Conservation (phyloP, 768 basidiomycete species). For the Termitomyces sp. region DNA sequence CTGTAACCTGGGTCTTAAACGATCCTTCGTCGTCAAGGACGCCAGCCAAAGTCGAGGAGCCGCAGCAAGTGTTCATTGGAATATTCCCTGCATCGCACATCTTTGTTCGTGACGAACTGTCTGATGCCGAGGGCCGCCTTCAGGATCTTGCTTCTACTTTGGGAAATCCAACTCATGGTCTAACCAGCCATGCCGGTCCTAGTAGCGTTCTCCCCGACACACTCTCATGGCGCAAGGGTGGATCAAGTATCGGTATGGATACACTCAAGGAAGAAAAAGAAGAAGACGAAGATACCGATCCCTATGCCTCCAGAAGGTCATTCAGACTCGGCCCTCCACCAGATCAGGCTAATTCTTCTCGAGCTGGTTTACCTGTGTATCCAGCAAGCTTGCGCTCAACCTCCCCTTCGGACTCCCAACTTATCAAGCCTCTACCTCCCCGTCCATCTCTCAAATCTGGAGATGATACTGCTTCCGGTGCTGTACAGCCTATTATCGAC, state of each 20-base stretch:
- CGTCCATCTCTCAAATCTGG: slow-evolving; percentile 93
- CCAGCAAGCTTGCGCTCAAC: slow-evolving; percentile 72
- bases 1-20: slow-evolving; percentile 60
- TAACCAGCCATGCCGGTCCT: slow-evolving; percentile 29
- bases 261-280: slow-evolving; percentile 60
- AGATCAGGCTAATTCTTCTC: slow-evolving; percentile 69
- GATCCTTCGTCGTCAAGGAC: slow-evolving; percentile 55
- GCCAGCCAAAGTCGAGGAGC: slow-evolving; percentile 63
- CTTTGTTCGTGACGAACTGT: slow-evolving; percentile 78
- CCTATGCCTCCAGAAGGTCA: slow-evolving; percentile 45
- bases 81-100: slow-evolving; percentile 93
- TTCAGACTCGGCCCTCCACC: slow-evolving; percentile 73
- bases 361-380: slow-evolving; percentile 70
- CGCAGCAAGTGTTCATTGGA: slow-evolving; percentile 88
- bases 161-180: slow-evolving; percentile 22
- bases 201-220: slow-evolving; percentile 43
- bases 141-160: slow-evolving; percentile 68
- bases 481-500: slow-evolving; percentile 86
- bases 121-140: slow-evolving; percentile 84
- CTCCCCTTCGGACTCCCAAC: slow-evolving; percentile 60
- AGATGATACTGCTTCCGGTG: slow-evolving; percentile 87
- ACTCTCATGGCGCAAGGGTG: slow-evolving; percentile 43
- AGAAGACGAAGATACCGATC: slow-evolving; percentile 53
- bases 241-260: slow-evolving; percentile 47
- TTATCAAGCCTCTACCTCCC: slow-evolving; percentile 75